phyloP scores from a whole-genome alignment of 2,329 filamentous ascomycete species.

The Amauroascus niger region DNA sequence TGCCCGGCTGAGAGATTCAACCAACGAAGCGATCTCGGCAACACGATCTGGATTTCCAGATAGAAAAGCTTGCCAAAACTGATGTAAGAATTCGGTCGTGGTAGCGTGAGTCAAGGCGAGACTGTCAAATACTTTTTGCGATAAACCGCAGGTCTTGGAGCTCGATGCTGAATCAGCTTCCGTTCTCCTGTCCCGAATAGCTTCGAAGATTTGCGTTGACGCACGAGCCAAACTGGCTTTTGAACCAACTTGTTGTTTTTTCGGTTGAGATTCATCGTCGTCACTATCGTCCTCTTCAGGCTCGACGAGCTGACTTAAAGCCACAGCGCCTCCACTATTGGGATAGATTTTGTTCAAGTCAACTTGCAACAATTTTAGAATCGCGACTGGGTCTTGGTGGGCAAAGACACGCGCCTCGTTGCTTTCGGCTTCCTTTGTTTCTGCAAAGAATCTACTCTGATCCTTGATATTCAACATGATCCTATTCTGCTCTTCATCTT shows the following conservation, averaged over 20 bases:
- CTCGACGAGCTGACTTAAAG: conserved; percentile 54
- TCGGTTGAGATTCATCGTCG: conserved; percentile 41
- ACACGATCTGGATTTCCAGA: conserved; percentile 77
- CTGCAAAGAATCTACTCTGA: conserved; percentile 62
- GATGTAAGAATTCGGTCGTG: conserved; percentile 88
- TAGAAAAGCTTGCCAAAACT: conserved; percentile 89
- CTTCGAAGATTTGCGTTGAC: conserved; percentile 48
- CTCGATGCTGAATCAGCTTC: conserved; percentile 32
- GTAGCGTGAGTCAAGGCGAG: conserved; percentile 78
- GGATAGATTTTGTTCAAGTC: conserved; percentile 45
- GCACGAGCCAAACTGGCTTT: conserved; percentile 52
- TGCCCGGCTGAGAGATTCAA: conserved; percentile 70
- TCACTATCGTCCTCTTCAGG: conserved; percentile 51
- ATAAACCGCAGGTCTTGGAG: conserved; percentile 39
- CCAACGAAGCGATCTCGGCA: conserved; percentile 67
- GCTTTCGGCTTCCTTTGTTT: conserved; percentile 32
- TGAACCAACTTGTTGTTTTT: conserved; percentile 53
- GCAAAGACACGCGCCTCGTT: conserved; percentile 51
- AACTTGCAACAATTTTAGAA: conserved; percentile 54
- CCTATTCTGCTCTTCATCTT: conserved; percentile 61
- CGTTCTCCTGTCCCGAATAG: conserved; percentile 49
- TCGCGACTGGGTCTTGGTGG: conserved; percentile 58
- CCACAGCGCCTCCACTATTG: conserved; percentile 56
- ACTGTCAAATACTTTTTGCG: conserved; percentile 48
- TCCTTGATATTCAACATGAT: conserved; percentile 82